Evolutionary conservation across 805 yeast species (phyloP).

Genomic region (Clavispora fructus): DNA sequence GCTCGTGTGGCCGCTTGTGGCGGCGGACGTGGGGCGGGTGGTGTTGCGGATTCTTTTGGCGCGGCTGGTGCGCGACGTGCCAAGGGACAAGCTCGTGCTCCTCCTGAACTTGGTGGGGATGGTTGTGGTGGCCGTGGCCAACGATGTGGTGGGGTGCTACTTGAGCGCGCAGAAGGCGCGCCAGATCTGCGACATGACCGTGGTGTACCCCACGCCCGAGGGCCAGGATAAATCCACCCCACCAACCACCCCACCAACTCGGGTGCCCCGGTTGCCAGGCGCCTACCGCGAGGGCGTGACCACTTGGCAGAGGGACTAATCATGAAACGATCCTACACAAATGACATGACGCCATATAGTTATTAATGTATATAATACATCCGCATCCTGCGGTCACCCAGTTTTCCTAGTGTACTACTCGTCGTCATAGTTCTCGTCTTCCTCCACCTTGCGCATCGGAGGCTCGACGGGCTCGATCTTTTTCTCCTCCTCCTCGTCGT

Average conservation of each 20-base stretch:
- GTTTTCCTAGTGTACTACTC: slow-evolving; percentile 17
- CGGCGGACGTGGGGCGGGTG: slow-evolving; percentile 28
- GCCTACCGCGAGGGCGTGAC: slow-evolving; percentile 3
- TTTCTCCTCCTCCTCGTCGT: slow-evolving; percentile 24
- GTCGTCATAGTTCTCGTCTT: slow-evolving; percentile 44
- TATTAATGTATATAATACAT: not conserved
- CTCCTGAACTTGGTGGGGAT: slow-evolving; percentile 30
- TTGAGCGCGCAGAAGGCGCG: slow-evolving; percentile 24
- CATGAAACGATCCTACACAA: not conserved
- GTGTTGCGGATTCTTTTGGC: slow-evolving; percentile 12
- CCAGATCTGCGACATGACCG: slow-evolving; percentile 24
- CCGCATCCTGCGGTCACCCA: not conserved
- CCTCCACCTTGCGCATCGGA: slow-evolving; percentile 41
- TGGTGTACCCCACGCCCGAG: slow-evolving; percentile 7
- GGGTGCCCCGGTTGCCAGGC: slow-evolving; percentile 6
- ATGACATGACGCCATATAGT: not conserved
- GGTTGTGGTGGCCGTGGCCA: slow-evolving; percentile 27
- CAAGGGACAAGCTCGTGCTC: slow-evolving; percentile 17
- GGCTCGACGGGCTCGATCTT: slow-evolving; percentile 33
- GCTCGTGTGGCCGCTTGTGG: slow-evolving; percentile 35
- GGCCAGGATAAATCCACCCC: too few species aligned
- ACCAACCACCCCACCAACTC: not conserved
- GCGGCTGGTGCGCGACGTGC: slow-evolving; percentile 6
- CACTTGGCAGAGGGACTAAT: too few species aligned
- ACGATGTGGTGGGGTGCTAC: slow-evolving; percentile 28